phyloP scores from a whole-genome alignment of 257 asterid genomes.

The Hygrophila difformis region DNA sequence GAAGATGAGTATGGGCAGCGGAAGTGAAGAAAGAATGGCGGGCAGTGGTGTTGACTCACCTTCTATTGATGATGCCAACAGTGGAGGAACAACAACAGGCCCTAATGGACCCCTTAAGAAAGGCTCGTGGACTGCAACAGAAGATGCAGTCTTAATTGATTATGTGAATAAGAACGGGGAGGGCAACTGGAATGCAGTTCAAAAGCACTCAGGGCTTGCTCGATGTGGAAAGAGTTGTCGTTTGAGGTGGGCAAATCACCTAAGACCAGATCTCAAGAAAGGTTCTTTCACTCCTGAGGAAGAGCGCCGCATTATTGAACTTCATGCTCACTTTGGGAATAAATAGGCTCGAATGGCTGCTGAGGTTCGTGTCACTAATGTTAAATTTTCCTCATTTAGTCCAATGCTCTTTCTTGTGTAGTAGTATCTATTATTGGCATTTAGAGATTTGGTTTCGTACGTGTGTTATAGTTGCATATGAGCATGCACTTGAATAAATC shows the following conservation, averaged over 20 bases:
- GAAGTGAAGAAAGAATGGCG: conserved; percentile 31
- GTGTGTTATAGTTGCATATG: too few relatives aligned
- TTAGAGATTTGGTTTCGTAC: too few relatives aligned
- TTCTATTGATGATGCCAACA: conserved; percentile 32
- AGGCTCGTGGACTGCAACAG: conserved; percentile 59
- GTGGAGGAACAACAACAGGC: conserved; percentile 29
- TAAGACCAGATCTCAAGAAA: conserved; percentile 53
- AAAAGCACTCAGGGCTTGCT: conserved; percentile 47
- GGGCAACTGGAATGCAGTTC: conserved; percentile 63
- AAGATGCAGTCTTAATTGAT: conserved; percentile 44
- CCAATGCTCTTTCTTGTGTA: not conserved
- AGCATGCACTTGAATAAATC: too few relatives aligned
- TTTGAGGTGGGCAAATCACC: conserved; percentile 66
- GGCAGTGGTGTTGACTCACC: conserved; percentile 26
- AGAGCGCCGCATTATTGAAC: conserved; percentile 42
- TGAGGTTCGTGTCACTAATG: conserved; percentile 32
- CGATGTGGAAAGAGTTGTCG: conserved; percentile 76
- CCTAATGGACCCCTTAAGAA: conserved; percentile 38
- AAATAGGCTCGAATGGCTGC: conserved; percentile 60
- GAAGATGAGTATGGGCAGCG: conserved; percentile 38
- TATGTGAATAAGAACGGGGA: conserved; percentile 50
- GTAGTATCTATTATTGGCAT: too few relatives aligned
- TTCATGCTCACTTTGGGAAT: conserved; percentile 57
- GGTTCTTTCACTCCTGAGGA: conserved; percentile 50
- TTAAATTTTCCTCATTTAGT: too few relatives aligned